Evolutionary conservation across 78 protist species (phyloP).

Genomic region (Paratrimastix pyriformis): DNA sequence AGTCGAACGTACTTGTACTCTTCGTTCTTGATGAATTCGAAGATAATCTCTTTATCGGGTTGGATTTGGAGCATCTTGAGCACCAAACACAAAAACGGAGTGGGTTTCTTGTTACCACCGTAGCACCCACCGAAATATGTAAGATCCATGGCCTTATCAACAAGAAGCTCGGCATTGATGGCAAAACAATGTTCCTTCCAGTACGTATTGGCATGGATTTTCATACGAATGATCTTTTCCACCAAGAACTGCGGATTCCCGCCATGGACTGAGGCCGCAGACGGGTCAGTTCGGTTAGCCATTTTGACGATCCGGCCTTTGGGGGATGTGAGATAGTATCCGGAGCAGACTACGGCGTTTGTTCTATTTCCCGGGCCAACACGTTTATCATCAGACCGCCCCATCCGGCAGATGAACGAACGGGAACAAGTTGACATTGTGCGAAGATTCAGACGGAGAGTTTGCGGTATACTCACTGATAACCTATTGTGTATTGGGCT

Average conservation of each 20-base stretch:
- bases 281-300: no score
- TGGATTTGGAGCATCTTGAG: slow-evolving; percentile 79
- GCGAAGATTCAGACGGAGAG: no score
- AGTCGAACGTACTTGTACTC: slow-evolving; percentile 72
- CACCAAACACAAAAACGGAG: slow-evolving; percentile 74
- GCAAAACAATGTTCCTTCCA: slow-evolving; percentile 96
- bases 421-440: no score
- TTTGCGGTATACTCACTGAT: no score
- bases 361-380: no score
- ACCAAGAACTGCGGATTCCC: slow-evolving; percentile 3
- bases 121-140: slow-evolving; percentile 70
- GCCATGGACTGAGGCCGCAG: no score
- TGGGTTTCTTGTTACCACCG: slow-evolving; percentile 74
- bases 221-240: slow-evolving; percentile 73
- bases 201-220: slow-evolving; percentile 60
- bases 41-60: slow-evolving; percentile 80
- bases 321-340: no score
- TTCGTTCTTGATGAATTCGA: slow-evolving; percentile 68
- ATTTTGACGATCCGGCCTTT: no score
- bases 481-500: no score
- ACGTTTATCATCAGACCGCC: no score
- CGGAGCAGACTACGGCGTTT: no score
- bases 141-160: slow-evolving; percentile 82
- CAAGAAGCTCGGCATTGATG: slow-evolving; percentile 54
- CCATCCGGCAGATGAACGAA: no score